Percentiles rank a stretch among this genome's conserved stretches.
Evolutionary conservation across 345 rosid genomes (phyloP).

Genomic region (Arabis hirsuta): DNA sequence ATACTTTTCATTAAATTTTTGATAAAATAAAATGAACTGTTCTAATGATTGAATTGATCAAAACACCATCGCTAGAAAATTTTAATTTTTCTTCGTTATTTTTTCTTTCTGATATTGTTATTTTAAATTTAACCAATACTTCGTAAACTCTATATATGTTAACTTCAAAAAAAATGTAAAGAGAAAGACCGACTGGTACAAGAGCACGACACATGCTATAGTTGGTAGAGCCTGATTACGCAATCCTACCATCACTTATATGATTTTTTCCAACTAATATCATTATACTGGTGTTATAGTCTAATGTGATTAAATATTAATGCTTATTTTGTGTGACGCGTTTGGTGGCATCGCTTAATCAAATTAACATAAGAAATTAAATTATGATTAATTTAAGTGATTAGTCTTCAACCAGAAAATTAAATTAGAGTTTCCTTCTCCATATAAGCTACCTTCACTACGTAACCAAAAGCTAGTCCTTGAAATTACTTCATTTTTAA

Average conservation of each 20-base stretch:
- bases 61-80: background rate
- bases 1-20: conserved; percentile 2
- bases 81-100: conserved; percentile 8
- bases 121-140: background rate
- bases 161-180: conserved; percentile 26
- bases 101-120: background rate
- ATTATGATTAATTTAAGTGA: conserved; percentile 35
- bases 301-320: conserved; percentile 26
- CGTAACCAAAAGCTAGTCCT: conserved; percentile 44
- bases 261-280: conserved; percentile 28
- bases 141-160: conserved; percentile 11
- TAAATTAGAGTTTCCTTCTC: conserved; percentile 29
- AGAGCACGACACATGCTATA: conserved; percentile 60
- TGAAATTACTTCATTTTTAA: conserved; percentile 38
- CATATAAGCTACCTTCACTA: conserved; percentile 40
- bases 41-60: conserved; percentile 24
- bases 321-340: conserved; percentile 32
- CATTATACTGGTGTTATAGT: conserved; percentile 39
- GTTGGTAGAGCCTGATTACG: conserved; percentile 55
- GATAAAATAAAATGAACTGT: conserved; percentile 14
- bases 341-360: conserved; percentile 48
- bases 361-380: conserved; percentile 23
- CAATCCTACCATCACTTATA: conserved; percentile 42
- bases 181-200: conserved; percentile 62
- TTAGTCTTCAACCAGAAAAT: conserved; percentile 32